Base-by-base conservation (phyloP, 1,284 basidiomycete genomes). In the Rhizoctonia solani region DNA sequence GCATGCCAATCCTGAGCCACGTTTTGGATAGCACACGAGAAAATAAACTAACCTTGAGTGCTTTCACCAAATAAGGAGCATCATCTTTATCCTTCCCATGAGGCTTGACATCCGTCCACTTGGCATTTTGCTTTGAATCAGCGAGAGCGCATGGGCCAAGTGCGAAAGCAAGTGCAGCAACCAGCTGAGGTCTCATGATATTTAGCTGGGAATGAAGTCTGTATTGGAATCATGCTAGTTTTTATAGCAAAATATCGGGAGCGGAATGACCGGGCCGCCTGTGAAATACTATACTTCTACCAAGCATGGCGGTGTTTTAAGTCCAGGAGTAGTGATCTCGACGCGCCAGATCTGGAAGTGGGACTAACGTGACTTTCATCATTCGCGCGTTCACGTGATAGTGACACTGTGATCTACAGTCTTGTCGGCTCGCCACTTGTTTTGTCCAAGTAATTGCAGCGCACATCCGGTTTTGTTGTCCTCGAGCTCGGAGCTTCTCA, bases 1-100 rank as follows among this genome's bases (percentile, higher is more conserved):
- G 29, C 25, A 30, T 8, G 27, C 27, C 11, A 53, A 13, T 39
- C 37, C 16, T 21, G 5, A 49, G n/a, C 25, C 21, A 21, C 6
- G n/a, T 41, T 3, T 19, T 42, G 3, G 23, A 16, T 4, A 41
- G 8, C 54, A 44, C 27, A 56, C 5, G 14, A 6, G 34, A 29
- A 32, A 2, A 27, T 1, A 30, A 44, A 30, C 54, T 6, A 1
- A 44, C 54, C 54, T 56, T 56, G 2, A 56, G 19, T 11, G 54
- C 54, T 29, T 44, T 56, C 13, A 56, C 54, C 3, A 56, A 39
- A 14, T 21, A 41, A 11, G 42, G 41, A 27, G 39, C 55, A 47
- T 47, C 55, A 25, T 56, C 54, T 29, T 44, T 56, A 25, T 56
- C 54, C 29, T 44, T 56, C 14, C 54, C 54, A 41, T 25, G 37